Percentiles rank a stretch among this genome's conserved stretches.
Evolutionary conservation across 768 basidiomycete genomes (phyloP).

Genomic region (Cyathus striatus): DNA sequence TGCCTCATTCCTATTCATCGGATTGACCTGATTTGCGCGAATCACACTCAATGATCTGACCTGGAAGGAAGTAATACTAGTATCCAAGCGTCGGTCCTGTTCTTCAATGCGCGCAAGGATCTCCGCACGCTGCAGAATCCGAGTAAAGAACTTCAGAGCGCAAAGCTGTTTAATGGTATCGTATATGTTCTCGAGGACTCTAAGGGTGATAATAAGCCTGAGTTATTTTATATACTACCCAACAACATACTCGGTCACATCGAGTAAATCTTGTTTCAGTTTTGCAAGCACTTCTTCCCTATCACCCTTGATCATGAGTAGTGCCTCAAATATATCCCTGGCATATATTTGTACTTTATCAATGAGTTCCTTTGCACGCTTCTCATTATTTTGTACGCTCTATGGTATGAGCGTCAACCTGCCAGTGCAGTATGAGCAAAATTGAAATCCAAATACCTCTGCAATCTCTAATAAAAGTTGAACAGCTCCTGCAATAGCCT

Average conservation of each 20-base stretch:
- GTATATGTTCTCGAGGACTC: conserved; percentile 16
- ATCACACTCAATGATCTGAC: no score
- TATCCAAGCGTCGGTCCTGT: conserved; percentile 20
- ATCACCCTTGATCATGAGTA: conserved; percentile 8
- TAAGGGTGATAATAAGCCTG: no score
- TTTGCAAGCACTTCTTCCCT: conserved; percentile 6
- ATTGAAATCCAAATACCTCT: no score
- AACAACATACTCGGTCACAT: no score
- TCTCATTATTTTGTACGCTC: no score
- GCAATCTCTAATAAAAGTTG: conserved; percentile 19
- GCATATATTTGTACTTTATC: conserved; percentile 17
- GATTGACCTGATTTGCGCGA: no score
- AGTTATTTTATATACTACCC: no score
- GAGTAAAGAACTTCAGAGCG: conserved; percentile 8
- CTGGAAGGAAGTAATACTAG: conserved; percentile 20
- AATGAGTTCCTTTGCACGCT: no score
- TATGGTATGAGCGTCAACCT: no score
- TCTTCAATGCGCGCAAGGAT: conserved; percentile 11
- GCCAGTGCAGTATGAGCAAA: no score
- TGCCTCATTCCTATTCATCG: no score
- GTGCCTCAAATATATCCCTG: conserved; percentile 16
- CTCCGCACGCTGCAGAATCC: conserved; percentile 14
- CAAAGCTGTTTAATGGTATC: conserved; percentile 9
- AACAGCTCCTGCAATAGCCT: conserved; percentile 15
- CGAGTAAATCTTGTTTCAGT: conserved; percentile 14